Percentiles rank a stretch among this genome's conserved stretches.
phyloP scores from a whole-genome alignment of 164 flowering plant species.

The Stephania yunnanensis region DNA sequence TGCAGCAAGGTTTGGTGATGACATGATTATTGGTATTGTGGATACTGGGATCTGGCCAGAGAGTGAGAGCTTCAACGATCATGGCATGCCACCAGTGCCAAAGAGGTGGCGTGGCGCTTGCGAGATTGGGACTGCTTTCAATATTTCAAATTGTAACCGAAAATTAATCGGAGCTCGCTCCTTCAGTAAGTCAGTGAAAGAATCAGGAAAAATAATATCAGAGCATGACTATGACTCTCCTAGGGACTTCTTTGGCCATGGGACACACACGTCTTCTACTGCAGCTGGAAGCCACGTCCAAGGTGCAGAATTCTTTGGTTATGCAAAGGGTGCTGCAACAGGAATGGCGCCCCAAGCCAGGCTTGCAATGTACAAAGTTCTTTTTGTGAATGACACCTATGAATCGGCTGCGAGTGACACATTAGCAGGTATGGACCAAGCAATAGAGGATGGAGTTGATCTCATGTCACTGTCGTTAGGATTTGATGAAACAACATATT shows the following conservation, averaged over 20 bases:
- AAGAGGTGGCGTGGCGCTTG: conserved; percentile 9
- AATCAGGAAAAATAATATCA: neutral
- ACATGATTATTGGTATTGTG: conserved; percentile 12
- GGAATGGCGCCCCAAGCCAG: conserved; percentile 11
- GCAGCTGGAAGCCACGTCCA: conserved; percentile 12
- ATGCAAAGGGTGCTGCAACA: conserved; percentile 9
- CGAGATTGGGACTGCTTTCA: conserved; percentile 14
- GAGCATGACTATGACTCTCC: conserved; percentile 14
- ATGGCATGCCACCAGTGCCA: conserved; percentile 9
- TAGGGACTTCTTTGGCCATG: conserved; percentile 10
- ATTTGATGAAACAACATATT: neutral
- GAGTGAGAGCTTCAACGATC: conserved; percentile 14
- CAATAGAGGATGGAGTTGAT: conserved; percentile 12
- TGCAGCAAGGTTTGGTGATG: conserved; percentile 11
- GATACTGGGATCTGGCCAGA: conserved; percentile 18
- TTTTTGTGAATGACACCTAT: neutral
- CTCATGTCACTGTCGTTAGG: conserved; percentile 12
- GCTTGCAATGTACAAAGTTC: conserved; percentile 12
- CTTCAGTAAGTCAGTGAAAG: conserved; percentile 11
- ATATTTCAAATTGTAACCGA: conserved; percentile 17
- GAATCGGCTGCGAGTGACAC: conserved; percentile 5
- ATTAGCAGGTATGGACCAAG: conserved; percentile 9
- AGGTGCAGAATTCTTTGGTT: neutral
- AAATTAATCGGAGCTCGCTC: conserved; percentile 24
- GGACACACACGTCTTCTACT: conserved; percentile 12